phyloP scores from a whole-genome alignment of 2,329 filamentous ascomycete genomes.

The Fusarium pseudonygamai region DNA sequence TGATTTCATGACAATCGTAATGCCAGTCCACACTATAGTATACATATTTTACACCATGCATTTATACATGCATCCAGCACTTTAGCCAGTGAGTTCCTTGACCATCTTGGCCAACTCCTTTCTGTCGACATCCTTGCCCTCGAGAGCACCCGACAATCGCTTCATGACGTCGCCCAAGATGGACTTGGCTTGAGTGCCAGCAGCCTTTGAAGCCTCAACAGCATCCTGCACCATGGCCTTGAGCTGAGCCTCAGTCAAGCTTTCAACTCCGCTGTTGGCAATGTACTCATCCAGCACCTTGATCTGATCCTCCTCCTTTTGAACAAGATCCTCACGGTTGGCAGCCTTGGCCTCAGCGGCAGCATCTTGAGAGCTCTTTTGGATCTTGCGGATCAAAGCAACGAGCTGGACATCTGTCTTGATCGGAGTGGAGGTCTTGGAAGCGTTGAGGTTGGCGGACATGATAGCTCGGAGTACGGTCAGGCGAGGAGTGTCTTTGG shows the following conservation, averaged over 20 bases:
- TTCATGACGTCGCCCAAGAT: conserved; percentile 72
- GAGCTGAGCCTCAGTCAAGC: conserved; percentile 67
- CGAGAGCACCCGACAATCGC: conserved; percentile 63
- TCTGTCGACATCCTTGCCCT: conserved; percentile 72
- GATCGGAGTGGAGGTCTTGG: conserved; percentile 77
- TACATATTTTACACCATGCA: conserved; percentile 40
- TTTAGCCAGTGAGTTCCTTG: conserved; percentile 56
- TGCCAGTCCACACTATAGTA: conserved; percentile 22
- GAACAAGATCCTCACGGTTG: conserved; percentile 72
- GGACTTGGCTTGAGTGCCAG: conserved; percentile 56
- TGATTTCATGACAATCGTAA: conserved; percentile 5
- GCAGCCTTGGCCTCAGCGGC: conserved; percentile 70
- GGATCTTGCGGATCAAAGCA: conserved; percentile 71
- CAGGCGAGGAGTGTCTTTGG: conserved; percentile 71
- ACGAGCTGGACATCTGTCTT: conserved; percentile 75
- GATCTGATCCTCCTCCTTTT: conserved; percentile 75
- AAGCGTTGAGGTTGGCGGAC: conserved; percentile 76
- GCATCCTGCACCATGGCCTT: conserved; percentile 60
- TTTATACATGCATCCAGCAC: background rate
- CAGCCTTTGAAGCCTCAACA: conserved; percentile 60
- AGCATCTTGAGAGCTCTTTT: conserved; percentile 66
- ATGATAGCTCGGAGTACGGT: conserved; percentile 75
- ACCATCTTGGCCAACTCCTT: conserved; percentile 68
- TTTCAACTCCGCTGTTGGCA: conserved; percentile 66
- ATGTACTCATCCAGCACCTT: conserved; percentile 73